Conservation (phyloP, 371 early-diverging fungal genomes). For the Mortierella sp. region DNA sequence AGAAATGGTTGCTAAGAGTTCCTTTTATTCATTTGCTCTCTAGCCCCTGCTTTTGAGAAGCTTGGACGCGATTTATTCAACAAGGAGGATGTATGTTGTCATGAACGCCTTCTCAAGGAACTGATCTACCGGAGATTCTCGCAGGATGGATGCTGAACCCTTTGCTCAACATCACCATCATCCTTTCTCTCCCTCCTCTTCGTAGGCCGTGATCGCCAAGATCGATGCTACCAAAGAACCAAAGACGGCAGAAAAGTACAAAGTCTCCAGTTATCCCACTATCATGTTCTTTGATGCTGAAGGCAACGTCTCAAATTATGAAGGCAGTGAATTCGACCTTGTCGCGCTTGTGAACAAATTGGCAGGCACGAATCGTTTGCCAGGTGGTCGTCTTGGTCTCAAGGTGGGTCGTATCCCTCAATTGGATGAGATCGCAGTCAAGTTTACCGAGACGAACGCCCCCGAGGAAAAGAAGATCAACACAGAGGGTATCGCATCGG, state of each 20-base stretch:
- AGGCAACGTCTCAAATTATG: conserved; percentile 73
- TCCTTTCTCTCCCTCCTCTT: neutral
- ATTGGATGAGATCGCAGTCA: conserved; percentile 70
- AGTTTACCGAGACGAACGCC: conserved; percentile 65
- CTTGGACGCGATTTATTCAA: conserved; percentile 60
- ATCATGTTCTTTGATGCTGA: conserved; percentile 83
- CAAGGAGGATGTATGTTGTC: conserved; percentile 40
- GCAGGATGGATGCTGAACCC: too few relatives aligned
- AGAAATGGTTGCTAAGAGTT: too few relatives aligned
- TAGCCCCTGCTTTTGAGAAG: conserved; percentile 72
- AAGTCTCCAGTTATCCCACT: conserved; percentile 84
- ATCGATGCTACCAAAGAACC: conserved; percentile 80
- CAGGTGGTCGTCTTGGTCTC: conserved; percentile 64
- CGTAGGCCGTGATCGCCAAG: conserved; percentile 79
- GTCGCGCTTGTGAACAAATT: conserved; percentile 86
- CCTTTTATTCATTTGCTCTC: neutral
- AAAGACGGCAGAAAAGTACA: conserved; percentile 64
- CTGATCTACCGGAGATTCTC: too few relatives aligned
- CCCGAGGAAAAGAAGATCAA: conserved; percentile 34
- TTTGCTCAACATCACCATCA: too few relatives aligned
- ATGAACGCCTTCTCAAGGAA: neutral
- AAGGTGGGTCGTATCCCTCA: conserved; percentile 74
- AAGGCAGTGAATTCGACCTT: conserved; percentile 80
- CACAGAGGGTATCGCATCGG: conserved; percentile 7
- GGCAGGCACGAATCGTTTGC: conserved; percentile 79